phyloP scores from a whole-genome alignment of 257 asterid genomes.

The Capsicum rhomboideum region DNA sequence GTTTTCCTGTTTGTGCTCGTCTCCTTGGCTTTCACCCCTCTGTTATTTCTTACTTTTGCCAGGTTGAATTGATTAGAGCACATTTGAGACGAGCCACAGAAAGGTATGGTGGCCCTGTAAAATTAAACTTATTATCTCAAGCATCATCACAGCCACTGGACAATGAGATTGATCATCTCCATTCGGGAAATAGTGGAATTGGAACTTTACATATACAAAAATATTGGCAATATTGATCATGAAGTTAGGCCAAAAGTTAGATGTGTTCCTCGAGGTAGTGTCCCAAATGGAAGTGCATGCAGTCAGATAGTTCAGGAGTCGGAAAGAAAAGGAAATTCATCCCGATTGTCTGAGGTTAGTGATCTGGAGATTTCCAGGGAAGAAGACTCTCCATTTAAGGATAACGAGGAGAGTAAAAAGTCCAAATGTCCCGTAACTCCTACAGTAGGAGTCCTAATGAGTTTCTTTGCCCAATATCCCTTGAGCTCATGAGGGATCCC shows the following conservation, averaged over 20 bases:
- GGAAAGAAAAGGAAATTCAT: slow-evolving; percentile 23
- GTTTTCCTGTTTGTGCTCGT: neutral
- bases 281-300: slow-evolving; percentile 15
- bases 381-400: slow-evolving; percentile 27
- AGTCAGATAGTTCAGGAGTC: slow-evolving; percentile 20
- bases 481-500: slow-evolving; percentile 95
- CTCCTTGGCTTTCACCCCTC: neutral
- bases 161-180: slow-evolving; percentile 53
- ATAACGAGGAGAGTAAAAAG: slow-evolving; percentile 51
- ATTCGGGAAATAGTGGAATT: slow-evolving; percentile 25
- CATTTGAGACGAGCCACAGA: slow-evolving; percentile 88
- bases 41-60: slow-evolving; percentile 24
- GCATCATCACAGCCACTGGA: slow-evolving; percentile 65
- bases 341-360: slow-evolving; percentile 26
- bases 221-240: slow-evolving; percentile 51
- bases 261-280: slow-evolving; percentile 18
- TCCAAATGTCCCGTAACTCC: slow-evolving; percentile 55
- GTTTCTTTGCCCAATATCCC: slow-evolving; percentile 90
- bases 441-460: no score
- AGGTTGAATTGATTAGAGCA: slow-evolving; percentile 53
- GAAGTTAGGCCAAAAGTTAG: slow-evolving; percentile 29
- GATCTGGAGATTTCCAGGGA: slow-evolving; percentile 19
- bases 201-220: slow-evolving; percentile 43
- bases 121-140: slow-evolving; percentile 42
- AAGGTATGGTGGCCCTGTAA: slow-evolving; percentile 69